phyloP scores from a whole-genome alignment of 2,329 filamentous ascomycete species.

The Tricladium varicosporioides region DNA sequence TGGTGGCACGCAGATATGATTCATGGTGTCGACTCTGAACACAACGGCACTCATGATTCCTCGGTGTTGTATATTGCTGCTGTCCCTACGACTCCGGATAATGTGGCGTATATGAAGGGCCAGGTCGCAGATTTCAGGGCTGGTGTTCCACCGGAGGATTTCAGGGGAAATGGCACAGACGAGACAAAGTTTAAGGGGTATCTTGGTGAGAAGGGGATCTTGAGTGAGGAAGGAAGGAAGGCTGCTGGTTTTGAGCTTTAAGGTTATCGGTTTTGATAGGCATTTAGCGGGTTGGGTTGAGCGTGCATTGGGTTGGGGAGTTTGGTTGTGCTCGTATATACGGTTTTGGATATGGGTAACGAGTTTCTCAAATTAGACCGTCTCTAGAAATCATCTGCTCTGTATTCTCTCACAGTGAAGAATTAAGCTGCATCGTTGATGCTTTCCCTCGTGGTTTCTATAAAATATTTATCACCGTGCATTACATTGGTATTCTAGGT shows the following conservation, averaged over 20 bases:
- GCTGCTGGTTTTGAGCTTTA: neutral
- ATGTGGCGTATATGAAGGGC: conserved; percentile 30
- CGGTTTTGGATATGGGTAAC: no score
- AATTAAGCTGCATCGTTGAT: no score
- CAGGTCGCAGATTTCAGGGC: conserved; percentile 30
- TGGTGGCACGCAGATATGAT: conserved; percentile 42
- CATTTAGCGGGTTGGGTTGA: neutral
- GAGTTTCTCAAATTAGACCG: no score
- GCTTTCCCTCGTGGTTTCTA: no score
- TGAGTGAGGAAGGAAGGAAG: neutral
- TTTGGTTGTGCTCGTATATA: neutral
- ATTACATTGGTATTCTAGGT: no score
- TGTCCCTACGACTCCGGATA: conserved; percentile 35
- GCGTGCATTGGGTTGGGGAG: neutral
- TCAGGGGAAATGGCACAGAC: neutral
- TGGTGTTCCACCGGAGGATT: conserved; percentile 23
- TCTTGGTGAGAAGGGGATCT: neutral
- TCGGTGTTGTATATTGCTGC: conserved; percentile 38
- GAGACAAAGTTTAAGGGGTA: neutral
- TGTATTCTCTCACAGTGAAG: no score
- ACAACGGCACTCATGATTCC: conserved; percentile 34
- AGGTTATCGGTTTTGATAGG: neutral
- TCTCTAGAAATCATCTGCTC: no score
- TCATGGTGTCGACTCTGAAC: conserved; percentile 40
- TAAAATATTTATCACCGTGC: no score